A percentile compares a stretch with the other conserved stretches of the same genome.
These are phyloP conservation scores for Candida silvicultrix DNA, from an alignment of 805 yeast species.

Conservation along the genomic window DNA sequence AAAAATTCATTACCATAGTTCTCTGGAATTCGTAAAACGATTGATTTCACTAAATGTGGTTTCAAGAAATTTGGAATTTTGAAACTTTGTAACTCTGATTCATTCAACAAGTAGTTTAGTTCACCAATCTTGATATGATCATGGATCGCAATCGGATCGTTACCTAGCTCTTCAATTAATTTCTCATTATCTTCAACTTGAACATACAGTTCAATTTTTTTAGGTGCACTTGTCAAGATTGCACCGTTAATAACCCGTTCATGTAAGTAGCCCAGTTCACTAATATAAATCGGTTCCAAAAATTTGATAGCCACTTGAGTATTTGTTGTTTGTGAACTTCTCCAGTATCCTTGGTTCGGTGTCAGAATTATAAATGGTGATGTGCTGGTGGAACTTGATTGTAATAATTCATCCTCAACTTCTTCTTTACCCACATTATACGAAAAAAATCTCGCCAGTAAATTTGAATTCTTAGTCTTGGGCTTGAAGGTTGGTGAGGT, in stretches of 20 bases:
- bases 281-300: slow-evolving; percentile 31
- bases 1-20: slow-evolving; percentile 31
- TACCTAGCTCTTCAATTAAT: background rate
- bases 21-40: slow-evolving; percentile 24
- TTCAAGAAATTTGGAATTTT: slow-evolving; percentile 25
- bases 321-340: slow-evolving; percentile 4
- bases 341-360: slow-evolving; percentile 20
- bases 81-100: slow-evolving; percentile 22
- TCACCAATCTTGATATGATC: slow-evolving; percentile 21
- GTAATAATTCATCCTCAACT: background rate
- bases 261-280: slow-evolving; percentile 29
- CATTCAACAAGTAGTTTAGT: slow-evolving; percentile 21
- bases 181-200: slow-evolving; percentile 6
- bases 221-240: slow-evolving; percentile 34
- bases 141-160: slow-evolving; percentile 3
- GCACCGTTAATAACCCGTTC: slow-evolving; percentile 31
- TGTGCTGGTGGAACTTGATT: background rate
- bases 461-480: slow-evolving; percentile 4
- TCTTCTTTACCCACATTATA: background rate
- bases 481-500: slow-evolving; percentile 27
- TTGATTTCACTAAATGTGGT: slow-evolving; percentile 25
- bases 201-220: slow-evolving; percentile 25
- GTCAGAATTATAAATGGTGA: slow-evolving; percentile 20
- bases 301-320: slow-evolving; percentile 29
- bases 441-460: background rate